These are phyloP conservation scores for Pichia sp. DNA, from an alignment of 1,139 yeast species.

Conservation along the genomic window DNA sequence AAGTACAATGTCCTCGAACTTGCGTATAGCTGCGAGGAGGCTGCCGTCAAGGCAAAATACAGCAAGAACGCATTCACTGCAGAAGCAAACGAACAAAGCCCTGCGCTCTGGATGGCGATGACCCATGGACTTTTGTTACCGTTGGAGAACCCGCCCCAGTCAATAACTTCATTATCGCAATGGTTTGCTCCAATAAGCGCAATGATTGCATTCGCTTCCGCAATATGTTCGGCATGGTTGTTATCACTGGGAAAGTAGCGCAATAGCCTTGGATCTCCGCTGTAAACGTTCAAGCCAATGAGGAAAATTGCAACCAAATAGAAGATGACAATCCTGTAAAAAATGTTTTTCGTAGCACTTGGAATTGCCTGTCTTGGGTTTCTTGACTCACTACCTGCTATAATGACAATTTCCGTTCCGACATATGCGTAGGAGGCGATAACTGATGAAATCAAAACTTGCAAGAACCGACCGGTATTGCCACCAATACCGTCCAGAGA, in stretches of 20 bases:
- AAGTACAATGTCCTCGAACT: constrained; percentile 77
- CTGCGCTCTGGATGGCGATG: constrained; percentile 68
- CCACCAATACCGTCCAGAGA: constrained; percentile 57
- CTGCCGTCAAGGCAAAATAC: constrained; percentile 72
- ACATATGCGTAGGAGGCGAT: constrained; percentile 70
- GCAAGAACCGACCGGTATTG: constrained; percentile 56
- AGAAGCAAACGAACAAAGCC: constrained; percentile 57
- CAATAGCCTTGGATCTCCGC: constrained; percentile 69
- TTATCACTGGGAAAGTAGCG: constrained; percentile 38
- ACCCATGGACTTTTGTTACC: constrained; percentile 78
- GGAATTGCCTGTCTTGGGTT: constrained; percentile 79
- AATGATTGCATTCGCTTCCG: constrained; percentile 21
- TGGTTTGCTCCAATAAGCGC: constrained; percentile 31
- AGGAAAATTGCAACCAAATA: constrained; percentile 68
- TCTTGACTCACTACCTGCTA: constrained; percentile 82
- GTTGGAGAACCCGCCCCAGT: constrained; percentile 49
- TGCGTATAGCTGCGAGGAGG: constrained; percentile 72
- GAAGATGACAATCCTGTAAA: constrained; percentile 65
- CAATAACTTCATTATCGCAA: constrained; percentile 34
- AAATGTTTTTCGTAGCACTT: constrained; percentile 69
- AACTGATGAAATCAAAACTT: constrained; percentile 58
- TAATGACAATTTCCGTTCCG: constrained; percentile 78
- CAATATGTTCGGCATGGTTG: not conserved
- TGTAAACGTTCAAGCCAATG: constrained; percentile 65
- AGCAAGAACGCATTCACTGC: constrained; percentile 65